These are phyloP conservation scores for Calonectria honghensis DNA, from an alignment of 2,329 filamentous ascomycete genomes.

Conservation along the genomic window DNA sequence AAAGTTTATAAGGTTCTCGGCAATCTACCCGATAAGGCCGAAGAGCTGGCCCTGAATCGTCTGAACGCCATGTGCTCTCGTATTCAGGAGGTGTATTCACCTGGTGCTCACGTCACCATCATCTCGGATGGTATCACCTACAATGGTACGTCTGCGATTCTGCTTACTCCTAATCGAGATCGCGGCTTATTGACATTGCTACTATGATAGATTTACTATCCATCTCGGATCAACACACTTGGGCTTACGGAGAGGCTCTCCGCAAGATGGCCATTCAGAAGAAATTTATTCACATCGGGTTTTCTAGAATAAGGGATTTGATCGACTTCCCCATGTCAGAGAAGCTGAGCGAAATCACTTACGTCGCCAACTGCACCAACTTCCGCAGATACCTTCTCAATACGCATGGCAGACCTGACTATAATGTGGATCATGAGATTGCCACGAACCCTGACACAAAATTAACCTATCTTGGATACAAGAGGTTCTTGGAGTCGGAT, in stretches of 20 bases:
- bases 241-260: constrained; percentile 68
- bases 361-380: constrained; percentile 57
- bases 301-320: constrained; percentile 67
- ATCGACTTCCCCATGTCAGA: constrained; percentile 62
- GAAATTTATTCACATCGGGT: constrained; percentile 64
- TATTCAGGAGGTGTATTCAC: constrained; percentile 54
- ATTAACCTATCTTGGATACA: constrained; percentile 57
- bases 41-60: constrained; percentile 54
- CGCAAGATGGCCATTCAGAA: constrained; percentile 62
- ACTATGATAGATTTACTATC: constrained; percentile 66
- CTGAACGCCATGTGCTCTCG: constrained; percentile 55
- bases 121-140: constrained; percentile 73
- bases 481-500: constrained; percentile 56
- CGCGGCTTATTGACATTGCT: not conserved
- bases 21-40: constrained; percentile 56
- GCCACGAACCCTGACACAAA: constrained; percentile 53
- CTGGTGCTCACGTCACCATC: constrained; percentile 61
- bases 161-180: not conserved
- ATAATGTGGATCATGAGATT: constrained; percentile 56
- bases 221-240: constrained; percentile 67
- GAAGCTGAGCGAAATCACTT: constrained; percentile 64
- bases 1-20: constrained; percentile 60
- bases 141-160: constrained; percentile 63
- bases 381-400: constrained; percentile 57
- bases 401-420: constrained; percentile 48